Evolutionary conservation across 2,329 filamentous ascomycete species (phyloP).

Genomic region (Alternaria tenuissima): DNA sequence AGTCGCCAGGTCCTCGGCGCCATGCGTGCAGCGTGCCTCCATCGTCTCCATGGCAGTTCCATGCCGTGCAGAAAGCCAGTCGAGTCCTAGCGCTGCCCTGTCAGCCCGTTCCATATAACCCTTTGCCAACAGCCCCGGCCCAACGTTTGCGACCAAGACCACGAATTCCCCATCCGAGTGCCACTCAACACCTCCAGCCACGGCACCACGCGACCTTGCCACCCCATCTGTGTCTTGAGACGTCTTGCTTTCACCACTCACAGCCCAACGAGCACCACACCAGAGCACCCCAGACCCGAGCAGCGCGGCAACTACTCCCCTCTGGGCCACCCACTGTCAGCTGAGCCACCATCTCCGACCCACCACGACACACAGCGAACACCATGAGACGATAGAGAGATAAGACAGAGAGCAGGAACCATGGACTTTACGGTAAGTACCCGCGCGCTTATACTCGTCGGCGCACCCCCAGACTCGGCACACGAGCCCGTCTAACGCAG

Average conservation of each 20-base stretch:
- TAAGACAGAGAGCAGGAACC: constrained; percentile 34
- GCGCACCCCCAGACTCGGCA: neutral
- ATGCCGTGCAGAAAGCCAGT: constrained; percentile 13
- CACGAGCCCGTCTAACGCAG: constrained; percentile 9
- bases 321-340: constrained; percentile 38
- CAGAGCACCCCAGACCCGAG: constrained; percentile 23
- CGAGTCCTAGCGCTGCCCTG: constrained; percentile 19
- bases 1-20: constrained; percentile 31
- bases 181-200: constrained; percentile 17
- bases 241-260: constrained; percentile 36
- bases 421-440: constrained; percentile 53
- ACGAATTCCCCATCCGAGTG: constrained; percentile 14
- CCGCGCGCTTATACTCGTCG: constrained; percentile 27
- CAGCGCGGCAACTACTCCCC: constrained; percentile 32
- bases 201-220: constrained; percentile 32
- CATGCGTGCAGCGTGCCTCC: constrained; percentile 15
- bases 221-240: constrained; percentile 28
- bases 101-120: constrained; percentile 27
- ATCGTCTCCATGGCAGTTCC: constrained; percentile 10
- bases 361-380: constrained; percentile 31
- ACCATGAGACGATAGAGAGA: constrained; percentile 44
- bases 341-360: constrained; percentile 43
- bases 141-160: constrained; percentile 26
- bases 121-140: constrained; percentile 23
- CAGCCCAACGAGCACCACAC: constrained; percentile 28